These are phyloP conservation scores for Cystobasidiaceae sp. DNA, from an alignment of 1,284 basidiomycete genomes.

Conservation along the genomic window DNA sequence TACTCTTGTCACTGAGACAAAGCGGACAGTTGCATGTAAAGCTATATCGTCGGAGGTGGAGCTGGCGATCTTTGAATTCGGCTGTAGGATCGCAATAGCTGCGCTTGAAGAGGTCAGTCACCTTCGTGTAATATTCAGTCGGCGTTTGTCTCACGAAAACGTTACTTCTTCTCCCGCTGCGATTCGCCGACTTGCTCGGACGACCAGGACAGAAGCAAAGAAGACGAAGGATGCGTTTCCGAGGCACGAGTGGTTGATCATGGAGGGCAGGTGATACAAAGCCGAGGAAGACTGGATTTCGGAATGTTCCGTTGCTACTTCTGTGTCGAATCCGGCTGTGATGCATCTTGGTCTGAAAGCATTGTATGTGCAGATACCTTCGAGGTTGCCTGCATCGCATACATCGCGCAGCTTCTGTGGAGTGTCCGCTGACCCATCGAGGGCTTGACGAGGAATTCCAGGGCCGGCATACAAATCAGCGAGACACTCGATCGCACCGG, in stretches of 20 bases:
- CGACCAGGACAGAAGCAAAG: conserved; percentile 39
- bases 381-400: conserved; percentile 31
- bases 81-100: conserved; percentile 26
- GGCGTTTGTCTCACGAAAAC: conserved; percentile 24
- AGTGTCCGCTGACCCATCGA: no score
- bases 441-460: not conserved
- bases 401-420: no score
- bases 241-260: conserved; percentile 39
- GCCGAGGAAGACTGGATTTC: conserved; percentile 29
- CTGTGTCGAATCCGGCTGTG: not conserved
- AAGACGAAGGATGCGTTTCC: conserved; percentile 42
- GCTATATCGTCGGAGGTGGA: conserved; percentile 29
- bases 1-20: conserved; percentile 34
- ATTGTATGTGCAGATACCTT: conserved; percentile 37
- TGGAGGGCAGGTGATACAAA: conserved; percentile 35
- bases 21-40: conserved; percentile 35
- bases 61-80: conserved; percentile 6
- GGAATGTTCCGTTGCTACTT: not conserved
- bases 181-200: conserved; percentile 41
- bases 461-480: not conserved
- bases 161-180: conserved; percentile 35
- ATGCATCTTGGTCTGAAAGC: conserved; percentile 35
- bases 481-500: no score
- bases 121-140: no score
- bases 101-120: not conserved